Evolutionary conservation across 768 basidiomycete genomes (phyloP), one percentile per base, ranked within the genome.

Genomic region (Mycena galopus): DNA sequence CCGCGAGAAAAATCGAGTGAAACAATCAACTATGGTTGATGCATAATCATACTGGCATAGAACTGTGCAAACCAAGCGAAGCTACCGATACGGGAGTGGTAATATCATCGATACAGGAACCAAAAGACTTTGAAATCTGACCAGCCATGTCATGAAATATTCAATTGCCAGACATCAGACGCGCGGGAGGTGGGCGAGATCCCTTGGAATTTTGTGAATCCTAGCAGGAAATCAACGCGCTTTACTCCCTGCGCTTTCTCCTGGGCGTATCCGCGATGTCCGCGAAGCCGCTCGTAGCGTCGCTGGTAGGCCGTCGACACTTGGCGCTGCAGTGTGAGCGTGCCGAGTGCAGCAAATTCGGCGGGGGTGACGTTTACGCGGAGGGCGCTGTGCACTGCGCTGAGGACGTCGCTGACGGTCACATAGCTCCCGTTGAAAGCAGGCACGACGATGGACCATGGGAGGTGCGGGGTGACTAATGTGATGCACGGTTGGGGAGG

Each of bases 221-320:
- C 63, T 50, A 64, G 33, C 33, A 64, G 37, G 29, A 64, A 64
- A 16, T 64, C 63, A 6, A 64, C 44, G 3, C 63, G 44, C n/a
- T 53, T 64, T 30, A 64, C 3, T 6, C 44, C 63, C 30, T 25
- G 50, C 7, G 12, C 25, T 25, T 27, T 64, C 50, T 64, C 63
- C 50, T 64, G 32, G 6, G n/a, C 50, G 12, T 53, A 53, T 2
- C 21, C 63, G 21, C 50, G 29, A 9, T 53, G 32, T 14, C 63
- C 50, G 3, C 63, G 44, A 32, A 64, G 23, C 2, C 50, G 44
- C 63, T 51, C 23, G 33, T 33, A 64, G 2, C 63, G 29, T 4
- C 8, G 29, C 3, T 23, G 25, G 7, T 62, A 62, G 9, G 30
- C 30, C 17, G 4, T 19, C 19, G 27, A 25, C 42, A 62, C 61